Base-by-base conservation (phyloP, 495 filamentous ascomycete genomes). In the Penicillium paradoxum region DNA sequence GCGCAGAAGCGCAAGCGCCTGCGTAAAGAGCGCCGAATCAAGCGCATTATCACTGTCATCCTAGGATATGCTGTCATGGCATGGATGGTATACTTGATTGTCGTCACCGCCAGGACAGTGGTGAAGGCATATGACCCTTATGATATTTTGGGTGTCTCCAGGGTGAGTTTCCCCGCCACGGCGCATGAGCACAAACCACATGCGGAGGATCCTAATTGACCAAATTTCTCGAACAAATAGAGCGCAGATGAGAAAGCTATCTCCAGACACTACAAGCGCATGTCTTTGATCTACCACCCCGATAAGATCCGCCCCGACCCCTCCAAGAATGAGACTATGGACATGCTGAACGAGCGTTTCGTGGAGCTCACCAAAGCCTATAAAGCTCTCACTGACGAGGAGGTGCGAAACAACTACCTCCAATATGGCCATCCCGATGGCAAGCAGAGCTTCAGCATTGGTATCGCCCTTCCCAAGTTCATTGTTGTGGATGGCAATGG, bases 371-470 rank as follows among this genome's bases (percentile, higher is more conserved):
- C 89, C 44, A 97, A 98, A 75, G 93, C 93, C 5, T 97, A 96
- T 78, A 97, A 97, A 71, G 85, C 95, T 7, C 77, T 98, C 38
- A 97, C 95, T 8, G 93, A 98, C 62, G 93, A 97, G 69, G 93
- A 97, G 34, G 79, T 97, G 39, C 87, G 95, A 45, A 95, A 96
- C 69, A 98, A 98, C 74, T 97, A 86, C 66, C 83, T 91, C 32
- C 88, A 96, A 66, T 98, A 85, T 67, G 93, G 93, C 40, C 90
- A 98, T 68, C 93, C 93, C 6, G 93, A 98, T 65, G 93, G 93
- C 47, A 97, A 96, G 75, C 93, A 98, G 68, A 91, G 90, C 64
- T 92, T 88, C 76, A 97, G 91, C 71, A 97, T 97, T 65, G 92
- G 95, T 53, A 97, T 98, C 59, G 93, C 92, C 24, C 81, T 98